Evolutionary conservation across 2,329 filamentous ascomycete genomes (phyloP).

Genomic region (Neonectria faginata): DNA sequence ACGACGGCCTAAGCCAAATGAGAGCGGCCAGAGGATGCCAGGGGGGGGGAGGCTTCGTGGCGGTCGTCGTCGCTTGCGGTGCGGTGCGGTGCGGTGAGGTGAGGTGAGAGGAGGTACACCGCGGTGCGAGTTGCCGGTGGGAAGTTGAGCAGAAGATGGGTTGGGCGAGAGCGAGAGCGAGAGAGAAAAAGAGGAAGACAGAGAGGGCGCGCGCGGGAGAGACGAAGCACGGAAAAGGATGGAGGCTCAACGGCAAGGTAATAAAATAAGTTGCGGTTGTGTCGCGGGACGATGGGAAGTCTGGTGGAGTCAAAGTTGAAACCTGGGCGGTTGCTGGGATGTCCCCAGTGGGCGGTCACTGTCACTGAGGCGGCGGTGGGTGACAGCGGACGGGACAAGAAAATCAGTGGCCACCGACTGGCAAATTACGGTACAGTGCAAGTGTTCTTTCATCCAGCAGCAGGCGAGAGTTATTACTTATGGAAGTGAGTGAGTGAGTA

Average conservation of each 20-base stretch:
- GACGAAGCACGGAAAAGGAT: conserved; percentile 10
- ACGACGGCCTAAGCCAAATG: conserved; percentile 9
- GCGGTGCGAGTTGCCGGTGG: conserved; percentile 8
- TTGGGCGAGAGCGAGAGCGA: conserved; percentile 14
- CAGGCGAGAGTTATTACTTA: too few species aligned
- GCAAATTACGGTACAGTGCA: background rate
- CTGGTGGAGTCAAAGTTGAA: conserved; percentile 26
- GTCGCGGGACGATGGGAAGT: conserved; percentile 12
- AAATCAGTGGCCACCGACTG: background rate
- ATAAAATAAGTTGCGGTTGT: background rate
- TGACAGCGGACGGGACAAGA: background rate
- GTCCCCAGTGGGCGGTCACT: background rate
- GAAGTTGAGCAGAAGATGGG: conserved; percentile 10
- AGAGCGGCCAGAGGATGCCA: background rate
- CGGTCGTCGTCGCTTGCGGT: conserved; percentile 13
- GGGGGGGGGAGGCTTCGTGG: background rate
- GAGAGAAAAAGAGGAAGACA: background rate
- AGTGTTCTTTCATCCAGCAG: background rate
- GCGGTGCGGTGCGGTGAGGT: conserved; percentile 6
- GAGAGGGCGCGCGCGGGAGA: background rate
- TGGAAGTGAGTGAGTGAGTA: background rate
- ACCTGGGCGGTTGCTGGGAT: conserved; percentile 18
- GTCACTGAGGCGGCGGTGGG: conserved; percentile 1
- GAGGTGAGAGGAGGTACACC: too few species aligned
- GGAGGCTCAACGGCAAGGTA: conserved; percentile 14